A percentile compares a stretch with the other conserved stretches of the same genome.
phyloP scores from a whole-genome alignment of 805 yeast genomes.

The Pichia californica region DNA sequence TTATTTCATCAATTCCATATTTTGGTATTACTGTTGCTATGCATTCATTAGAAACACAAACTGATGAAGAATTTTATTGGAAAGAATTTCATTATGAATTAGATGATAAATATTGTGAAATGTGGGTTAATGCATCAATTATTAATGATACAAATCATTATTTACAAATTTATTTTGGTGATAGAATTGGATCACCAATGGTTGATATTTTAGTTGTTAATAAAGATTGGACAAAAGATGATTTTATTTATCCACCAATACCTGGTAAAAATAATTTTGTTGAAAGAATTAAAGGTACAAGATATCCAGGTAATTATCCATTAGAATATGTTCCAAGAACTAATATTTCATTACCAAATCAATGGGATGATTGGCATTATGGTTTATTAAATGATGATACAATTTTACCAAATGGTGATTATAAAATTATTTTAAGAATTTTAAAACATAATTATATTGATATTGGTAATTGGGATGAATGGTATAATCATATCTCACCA shows the following conservation, averaged over 20 bases:
- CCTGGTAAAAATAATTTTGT: constrained; percentile 4
- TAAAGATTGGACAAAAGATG: constrained; percentile 8
- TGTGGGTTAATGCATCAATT: constrained; percentile 6
- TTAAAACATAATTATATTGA: constrained; percentile 4
- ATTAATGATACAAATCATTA: constrained; percentile 5
- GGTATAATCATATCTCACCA: constrained; percentile 9
- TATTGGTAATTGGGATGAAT: constrained; percentile 1
- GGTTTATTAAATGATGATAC: constrained; percentile 2
- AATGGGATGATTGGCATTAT: constrained; percentile 10
- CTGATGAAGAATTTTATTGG: constrained; percentile 6
- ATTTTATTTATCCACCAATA: constrained; percentile 6
- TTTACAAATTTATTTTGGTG: constrained; percentile 4
- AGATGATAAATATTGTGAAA: background rate
- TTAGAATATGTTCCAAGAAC: constrained; percentile 4
- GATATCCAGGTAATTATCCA: constrained; percentile 5
- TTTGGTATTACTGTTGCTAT: constrained; percentile 4
- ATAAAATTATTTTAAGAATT: constrained; percentile 5
- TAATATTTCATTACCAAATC: background rate
- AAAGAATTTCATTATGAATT: background rate
- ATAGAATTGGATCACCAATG: constrained; percentile 7
- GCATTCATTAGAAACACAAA: constrained; percentile 2
- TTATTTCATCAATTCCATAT: constrained; percentile 4
- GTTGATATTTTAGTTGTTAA: constrained; percentile 8
- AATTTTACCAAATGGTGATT: constrained; percentile 5
- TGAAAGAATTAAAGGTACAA: constrained; percentile 1